These are phyloP conservation scores for Haplosporangium gracile DNA, from an alignment of 192 early-diverging fungal species.

Conservation along the genomic window DNA sequence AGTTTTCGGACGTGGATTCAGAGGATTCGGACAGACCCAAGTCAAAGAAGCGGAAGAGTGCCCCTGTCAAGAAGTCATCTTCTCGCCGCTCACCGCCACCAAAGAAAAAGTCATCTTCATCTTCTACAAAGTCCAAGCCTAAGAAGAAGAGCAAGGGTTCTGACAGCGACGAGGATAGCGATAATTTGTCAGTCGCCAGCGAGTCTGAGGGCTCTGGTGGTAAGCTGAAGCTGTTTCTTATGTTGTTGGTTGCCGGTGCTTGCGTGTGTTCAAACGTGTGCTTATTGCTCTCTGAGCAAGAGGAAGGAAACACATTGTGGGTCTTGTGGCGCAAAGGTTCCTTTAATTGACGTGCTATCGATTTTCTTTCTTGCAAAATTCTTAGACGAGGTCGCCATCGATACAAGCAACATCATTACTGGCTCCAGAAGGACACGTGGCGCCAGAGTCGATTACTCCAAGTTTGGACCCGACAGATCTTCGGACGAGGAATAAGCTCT, in stretches of 20 bases:
- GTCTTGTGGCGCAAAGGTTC: background rate
- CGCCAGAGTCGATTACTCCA: constrained; percentile 77
- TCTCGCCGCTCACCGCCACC: constrained; percentile 44
- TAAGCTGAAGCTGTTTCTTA: background rate
- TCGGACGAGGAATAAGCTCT: constrained; percentile 56
- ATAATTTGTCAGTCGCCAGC: constrained; percentile 41
- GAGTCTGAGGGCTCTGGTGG: constrained; percentile 55
- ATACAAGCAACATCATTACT: constrained; percentile 72
- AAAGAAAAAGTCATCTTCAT: constrained; percentile 44
- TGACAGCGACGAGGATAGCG: constrained; percentile 38
- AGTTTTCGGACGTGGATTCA: constrained; percentile 54
- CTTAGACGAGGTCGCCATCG: constrained; percentile 59
- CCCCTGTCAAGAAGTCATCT: constrained; percentile 23
- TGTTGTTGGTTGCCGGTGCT: background rate
- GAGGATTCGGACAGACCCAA: constrained; percentile 41
- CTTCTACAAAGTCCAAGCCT: constrained; percentile 37
- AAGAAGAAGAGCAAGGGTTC: constrained; percentile 52
- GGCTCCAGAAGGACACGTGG: constrained; percentile 76
- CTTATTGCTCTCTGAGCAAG: background rate
- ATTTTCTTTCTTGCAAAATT: background rate
- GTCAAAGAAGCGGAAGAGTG: constrained; percentile 39
- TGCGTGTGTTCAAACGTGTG: background rate
- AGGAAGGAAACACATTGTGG: background rate
- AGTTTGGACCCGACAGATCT: constrained; percentile 73
- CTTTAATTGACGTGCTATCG: background rate